Conservation (phyloP, 768 basidiomycete species). For the Hirschioporus abietinus region DNA sequence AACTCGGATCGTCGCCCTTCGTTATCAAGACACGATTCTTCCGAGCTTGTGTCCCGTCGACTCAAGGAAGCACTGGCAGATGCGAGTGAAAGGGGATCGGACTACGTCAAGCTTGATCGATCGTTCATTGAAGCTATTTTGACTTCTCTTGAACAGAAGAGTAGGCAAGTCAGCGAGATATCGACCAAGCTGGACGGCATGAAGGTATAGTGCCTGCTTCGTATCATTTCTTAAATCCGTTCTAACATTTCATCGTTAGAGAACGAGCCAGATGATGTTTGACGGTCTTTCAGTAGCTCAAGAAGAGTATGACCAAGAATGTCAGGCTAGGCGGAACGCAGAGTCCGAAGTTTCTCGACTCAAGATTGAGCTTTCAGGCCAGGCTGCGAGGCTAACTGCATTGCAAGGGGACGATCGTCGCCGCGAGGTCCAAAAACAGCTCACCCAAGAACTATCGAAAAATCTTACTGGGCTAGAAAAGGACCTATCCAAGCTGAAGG, state of each 20-base stretch:
- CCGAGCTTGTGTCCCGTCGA: constrained; percentile 42
- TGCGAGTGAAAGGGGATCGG: constrained; percentile 52
- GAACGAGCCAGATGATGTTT: constrained; percentile 87
- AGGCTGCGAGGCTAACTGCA: constrained; percentile 82
- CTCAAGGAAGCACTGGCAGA: constrained; percentile 60
- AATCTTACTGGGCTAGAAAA: constrained; percentile 76
- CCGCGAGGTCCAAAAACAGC: constrained; percentile 73
- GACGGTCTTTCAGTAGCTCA: constrained; percentile 91
- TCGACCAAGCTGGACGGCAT: constrained; percentile 79
- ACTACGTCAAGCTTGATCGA: constrained; percentile 68
- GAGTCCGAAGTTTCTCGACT: constrained; percentile 89
- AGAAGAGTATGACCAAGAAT: constrained; percentile 90
- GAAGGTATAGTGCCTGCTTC: constrained; percentile 54
- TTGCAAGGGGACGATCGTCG: constrained; percentile 73
- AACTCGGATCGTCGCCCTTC: not conserved
- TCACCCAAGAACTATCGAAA: constrained; percentile 72
- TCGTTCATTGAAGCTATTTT: constrained; percentile 68
- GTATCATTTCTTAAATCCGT: constrained; percentile 4
- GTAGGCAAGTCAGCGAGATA: constrained; percentile 54
- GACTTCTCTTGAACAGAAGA: constrained; percentile 56
- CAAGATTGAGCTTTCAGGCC: constrained; percentile 80
- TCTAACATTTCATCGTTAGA: constrained; percentile 37
- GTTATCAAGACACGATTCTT: constrained; percentile 27
- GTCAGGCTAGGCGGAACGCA: constrained; percentile 81
- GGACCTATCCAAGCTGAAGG: constrained; percentile 81